Evolutionary conservation across 129 eudicot genomes (phyloP), one percentile per base, ranked within the genome.

Genomic region (Chrysanthemum lavandulifolium): DNA sequence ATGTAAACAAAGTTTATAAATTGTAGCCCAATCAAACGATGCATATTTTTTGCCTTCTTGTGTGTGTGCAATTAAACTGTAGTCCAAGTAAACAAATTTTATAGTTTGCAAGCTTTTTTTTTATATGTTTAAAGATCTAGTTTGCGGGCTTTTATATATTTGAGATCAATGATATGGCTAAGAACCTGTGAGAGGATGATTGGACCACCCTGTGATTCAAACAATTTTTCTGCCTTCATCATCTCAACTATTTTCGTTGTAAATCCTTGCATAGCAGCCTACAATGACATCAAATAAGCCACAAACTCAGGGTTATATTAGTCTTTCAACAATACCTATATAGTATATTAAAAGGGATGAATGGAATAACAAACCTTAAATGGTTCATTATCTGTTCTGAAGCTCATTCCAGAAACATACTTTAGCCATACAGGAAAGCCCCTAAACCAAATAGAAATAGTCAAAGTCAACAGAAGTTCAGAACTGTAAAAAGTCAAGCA

Each of bases 391-490:
- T 94, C 87, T 61, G 99, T 90, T 75, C 99, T 82, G 82, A 94
- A 94, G 85, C 89, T 90, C 81, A 90, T 86, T 40, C 99, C 99
- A 78, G 99, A 96, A 55, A 94, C 97, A 88, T 84, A 94, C 82
- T 94, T 94, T 80, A 94, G 84, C 99, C 99, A 94, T 13, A 94
- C 99, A 77, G 99, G 99, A 86, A 94, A 88, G 31, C 99, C 99
- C 69, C 99, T 94, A 85, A 77, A 72, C 40, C 56, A 54, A 29
- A 7, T 12, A 14, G 25, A 13, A 65, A 13, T 49, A n/a, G 49
- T 43, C 43, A 52, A 66, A 16, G 25, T 6, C 23, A 59, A 4
- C 8, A 36, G 14, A 75, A 61, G 61, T 31, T 69, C 10, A 40
- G 47, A 74, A 13, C 71, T 69, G 47, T 11, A 59, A 61, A 71